Evolutionary conservation across 1,284 basidiomycete species (phyloP).

Genomic region (Leccinum variabile): DNA sequence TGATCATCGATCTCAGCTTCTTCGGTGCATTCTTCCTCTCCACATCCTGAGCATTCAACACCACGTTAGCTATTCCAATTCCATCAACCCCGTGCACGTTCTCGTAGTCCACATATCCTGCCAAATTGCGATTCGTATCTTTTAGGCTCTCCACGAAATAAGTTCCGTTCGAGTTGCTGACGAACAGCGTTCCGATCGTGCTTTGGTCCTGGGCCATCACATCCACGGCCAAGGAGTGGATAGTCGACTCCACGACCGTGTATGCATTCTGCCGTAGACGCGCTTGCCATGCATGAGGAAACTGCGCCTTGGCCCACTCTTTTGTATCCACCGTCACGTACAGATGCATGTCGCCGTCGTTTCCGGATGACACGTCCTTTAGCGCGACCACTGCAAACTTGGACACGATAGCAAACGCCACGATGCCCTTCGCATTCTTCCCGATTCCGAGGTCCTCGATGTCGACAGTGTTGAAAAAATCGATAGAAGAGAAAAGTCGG

Average conservation of each 20-base stretch:
- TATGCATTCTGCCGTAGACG: slow-evolving; percentile 87
- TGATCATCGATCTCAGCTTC: slow-evolving; percentile 76
- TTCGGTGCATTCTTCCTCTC: slow-evolving; percentile 65
- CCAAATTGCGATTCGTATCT: slow-evolving; percentile 86
- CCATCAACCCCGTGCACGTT: slow-evolving; percentile 91
- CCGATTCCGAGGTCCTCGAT: slow-evolving; percentile 84
- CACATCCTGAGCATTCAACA: slow-evolving; percentile 81
- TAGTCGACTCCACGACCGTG: slow-evolving; percentile 92
- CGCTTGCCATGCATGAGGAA: slow-evolving; percentile 83
- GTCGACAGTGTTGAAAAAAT: slow-evolving; percentile 71
- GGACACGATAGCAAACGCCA: slow-evolving; percentile 87
- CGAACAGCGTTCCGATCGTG: slow-evolving; percentile 87
- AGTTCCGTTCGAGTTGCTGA: slow-evolving; percentile 92
- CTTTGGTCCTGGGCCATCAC: slow-evolving; percentile 77
- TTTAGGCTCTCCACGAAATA: slow-evolving; percentile 91
- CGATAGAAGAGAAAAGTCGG: slow-evolving; percentile 76
- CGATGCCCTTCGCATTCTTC: slow-evolving; percentile 80
- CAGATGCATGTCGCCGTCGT: slow-evolving; percentile 72
- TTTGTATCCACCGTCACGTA: slow-evolving; percentile 83
- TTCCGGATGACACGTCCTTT: slow-evolving; percentile 56
- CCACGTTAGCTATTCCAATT: slow-evolving; percentile 87
- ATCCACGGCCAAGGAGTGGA: slow-evolving; percentile 92
- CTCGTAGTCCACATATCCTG: slow-evolving; percentile 94
- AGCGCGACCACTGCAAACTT: slow-evolving; percentile 90
- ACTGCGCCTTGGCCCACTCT: slow-evolving; percentile 80